Percentiles rank a stretch among this genome's conserved stretches.
These are phyloP conservation scores for Panus rudis DNA, from an alignment of 768 basidiomycete genomes.

Conservation along the genomic window DNA sequence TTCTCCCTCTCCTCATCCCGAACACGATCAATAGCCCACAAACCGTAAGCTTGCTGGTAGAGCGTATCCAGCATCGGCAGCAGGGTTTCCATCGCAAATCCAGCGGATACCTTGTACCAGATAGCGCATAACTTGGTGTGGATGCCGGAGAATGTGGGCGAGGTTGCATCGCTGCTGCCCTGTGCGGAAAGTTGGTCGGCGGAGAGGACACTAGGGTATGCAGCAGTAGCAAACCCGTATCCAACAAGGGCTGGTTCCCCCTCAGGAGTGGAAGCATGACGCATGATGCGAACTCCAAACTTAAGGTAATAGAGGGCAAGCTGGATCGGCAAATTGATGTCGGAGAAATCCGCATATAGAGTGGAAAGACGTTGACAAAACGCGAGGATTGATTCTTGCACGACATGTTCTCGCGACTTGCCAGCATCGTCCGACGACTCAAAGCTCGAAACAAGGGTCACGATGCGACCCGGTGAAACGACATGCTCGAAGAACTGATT, in stretches of 20 bases:
- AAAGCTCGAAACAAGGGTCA: constrained; percentile 37
- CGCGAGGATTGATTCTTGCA: constrained; percentile 74
- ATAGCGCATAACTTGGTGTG: constrained; percentile 44
- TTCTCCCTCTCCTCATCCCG: constrained; percentile 58
- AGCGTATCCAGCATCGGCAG: constrained; percentile 37
- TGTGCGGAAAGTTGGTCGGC: constrained; percentile 27
- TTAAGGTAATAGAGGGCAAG: constrained; percentile 59
- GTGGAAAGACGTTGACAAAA: constrained; percentile 67
- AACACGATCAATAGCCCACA: constrained; percentile 80
- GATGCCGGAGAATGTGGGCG: constrained; percentile 34
- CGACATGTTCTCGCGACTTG: constrained; percentile 51
- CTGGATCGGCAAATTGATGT: constrained; percentile 63
- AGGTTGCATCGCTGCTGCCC: constrained; percentile 12
- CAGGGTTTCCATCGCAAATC: constrained; percentile 28
- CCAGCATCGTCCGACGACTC: constrained; percentile 31
- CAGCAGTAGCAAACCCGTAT: too few species aligned
- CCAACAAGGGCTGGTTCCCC: too few species aligned
- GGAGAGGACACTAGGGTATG: constrained; percentile 49
- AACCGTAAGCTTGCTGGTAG: constrained; percentile 66
- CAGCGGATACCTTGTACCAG: constrained; percentile 35
- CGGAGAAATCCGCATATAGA: constrained; percentile 63
- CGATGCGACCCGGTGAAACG: constrained; percentile 40
- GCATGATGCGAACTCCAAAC: constrained; percentile 61
- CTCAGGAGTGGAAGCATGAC: constrained; percentile 13
- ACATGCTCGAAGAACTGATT: constrained; percentile 64